Evolutionary conservation across 2,329 filamentous ascomycete genomes (phyloP).

Genomic region (Colletotrichum sp.): DNA sequence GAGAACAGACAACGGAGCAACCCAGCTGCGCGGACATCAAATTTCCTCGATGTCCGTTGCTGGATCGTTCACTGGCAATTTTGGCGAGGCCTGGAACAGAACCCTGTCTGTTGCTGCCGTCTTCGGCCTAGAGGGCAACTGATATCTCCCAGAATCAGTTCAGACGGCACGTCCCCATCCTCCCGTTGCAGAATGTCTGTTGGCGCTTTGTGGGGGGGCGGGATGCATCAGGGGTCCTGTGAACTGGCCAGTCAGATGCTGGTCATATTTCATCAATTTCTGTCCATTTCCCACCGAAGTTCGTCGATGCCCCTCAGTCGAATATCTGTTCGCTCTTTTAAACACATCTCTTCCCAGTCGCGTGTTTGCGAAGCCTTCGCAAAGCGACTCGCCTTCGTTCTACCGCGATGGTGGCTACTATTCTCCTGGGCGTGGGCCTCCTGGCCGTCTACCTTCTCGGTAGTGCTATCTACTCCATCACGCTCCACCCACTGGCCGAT

Average conservation of each 20-base stretch:
- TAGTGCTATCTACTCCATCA: constrained; percentile 25
- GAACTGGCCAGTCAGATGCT: not conserved
- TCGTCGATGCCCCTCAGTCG: not conserved
- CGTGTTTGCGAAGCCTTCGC: not conserved
- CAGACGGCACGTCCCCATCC: not conserved
- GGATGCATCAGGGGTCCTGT: not conserved
- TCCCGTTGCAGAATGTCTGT: not conserved
- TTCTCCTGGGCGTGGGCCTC: not conserved
- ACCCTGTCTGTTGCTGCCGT: not conserved
- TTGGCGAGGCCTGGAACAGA: not conserved
- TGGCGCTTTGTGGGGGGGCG: not conserved
- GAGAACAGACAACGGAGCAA: not conserved
- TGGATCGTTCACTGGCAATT: not conserved
- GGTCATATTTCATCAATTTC: not conserved
- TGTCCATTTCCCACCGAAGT: not conserved
- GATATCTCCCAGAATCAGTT: not conserved
- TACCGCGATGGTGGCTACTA: not conserved
- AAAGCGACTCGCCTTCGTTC: not conserved
- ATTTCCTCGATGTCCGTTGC: not conserved
- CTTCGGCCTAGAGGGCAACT: not conserved
- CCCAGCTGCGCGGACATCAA: not conserved
- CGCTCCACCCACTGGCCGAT: constrained; percentile 26
- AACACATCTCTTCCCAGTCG: not conserved
- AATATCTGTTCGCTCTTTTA: not conserved
- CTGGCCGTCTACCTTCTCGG: not conserved